phyloP scores from a whole-genome alignment of 164 flowering plant species.

The Vitis riparia region DNA sequence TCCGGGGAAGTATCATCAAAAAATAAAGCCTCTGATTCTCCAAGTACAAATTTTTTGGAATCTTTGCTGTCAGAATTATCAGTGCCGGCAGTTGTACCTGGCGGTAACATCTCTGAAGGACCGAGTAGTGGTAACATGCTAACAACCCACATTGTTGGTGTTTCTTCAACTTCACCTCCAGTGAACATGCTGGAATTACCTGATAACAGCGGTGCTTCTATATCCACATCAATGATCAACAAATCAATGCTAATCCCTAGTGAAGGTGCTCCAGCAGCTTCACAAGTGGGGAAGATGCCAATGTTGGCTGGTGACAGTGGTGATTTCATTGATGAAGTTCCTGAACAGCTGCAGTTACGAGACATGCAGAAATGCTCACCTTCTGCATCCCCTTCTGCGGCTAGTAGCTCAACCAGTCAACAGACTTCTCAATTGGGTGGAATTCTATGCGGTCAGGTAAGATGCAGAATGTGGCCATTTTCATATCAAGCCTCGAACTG shows the following conservation, averaged over 20 bases:
- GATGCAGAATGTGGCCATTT: background rate
- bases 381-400: conserved; percentile 11
- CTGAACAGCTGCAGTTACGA: conserved; percentile 7
- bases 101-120: conserved; percentile 7
- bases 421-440: conserved; percentile 7
- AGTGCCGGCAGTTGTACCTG: conserved; percentile 20
- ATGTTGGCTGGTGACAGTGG: background rate
- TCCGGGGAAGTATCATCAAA: conserved; percentile 15
- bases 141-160: background rate
- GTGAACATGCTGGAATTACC: background rate
- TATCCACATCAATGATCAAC: conserved; percentile 6
- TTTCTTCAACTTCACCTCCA: conserved; percentile 1
- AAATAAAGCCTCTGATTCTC: conserved; percentile 13
- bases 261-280: conserved; percentile 8
- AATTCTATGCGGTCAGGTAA: conserved; percentile 18
- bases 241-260: conserved; percentile 2
- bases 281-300: conserved; percentile 2
- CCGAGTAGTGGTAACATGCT: background rate
- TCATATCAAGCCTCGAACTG: background rate
- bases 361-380: conserved; percentile 14
- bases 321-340: conserved; percentile 9
- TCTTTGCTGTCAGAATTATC: conserved; percentile 34
- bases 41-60: conserved; percentile 37
- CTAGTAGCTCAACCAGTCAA: conserved; percentile 9
- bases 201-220: background rate